Conservation (phyloP, 1,284 basidiomycete genomes). For the Moesziomyces sp. region DNA sequence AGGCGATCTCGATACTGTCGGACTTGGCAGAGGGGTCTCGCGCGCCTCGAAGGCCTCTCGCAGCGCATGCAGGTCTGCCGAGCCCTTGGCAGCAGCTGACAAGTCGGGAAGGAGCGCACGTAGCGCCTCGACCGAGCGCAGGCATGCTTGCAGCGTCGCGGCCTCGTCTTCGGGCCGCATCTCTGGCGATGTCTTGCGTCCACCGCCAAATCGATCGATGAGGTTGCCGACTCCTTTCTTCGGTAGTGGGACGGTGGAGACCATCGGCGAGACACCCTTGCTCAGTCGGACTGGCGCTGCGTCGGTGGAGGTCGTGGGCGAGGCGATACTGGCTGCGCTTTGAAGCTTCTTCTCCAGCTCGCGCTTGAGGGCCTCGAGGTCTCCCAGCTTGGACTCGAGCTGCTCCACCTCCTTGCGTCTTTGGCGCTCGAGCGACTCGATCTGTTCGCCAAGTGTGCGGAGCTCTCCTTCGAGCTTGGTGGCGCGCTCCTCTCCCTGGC, state of each 20-base stretch:
- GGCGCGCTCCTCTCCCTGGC: conserved; percentile 2
- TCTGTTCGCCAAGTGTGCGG: conserved; percentile 9
- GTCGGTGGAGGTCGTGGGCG: conserved; percentile 16
- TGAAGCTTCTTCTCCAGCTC: conserved; percentile 31
- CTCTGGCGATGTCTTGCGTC: conserved; percentile 21
- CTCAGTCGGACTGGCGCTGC: conserved; percentile 12
- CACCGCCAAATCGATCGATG: conserved; percentile 43
- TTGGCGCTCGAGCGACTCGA: conserved; percentile 13
- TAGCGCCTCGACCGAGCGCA: conserved; percentile 20
- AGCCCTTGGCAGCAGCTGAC: conserved; percentile 24
- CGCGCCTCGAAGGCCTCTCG: conserved; percentile 30
- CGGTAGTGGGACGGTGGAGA: conserved; percentile 10
- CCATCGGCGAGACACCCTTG: conserved; percentile 13
- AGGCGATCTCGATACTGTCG: conserved; percentile 8
- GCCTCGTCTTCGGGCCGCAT: conserved; percentile 25
- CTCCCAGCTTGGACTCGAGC: conserved; percentile 21
- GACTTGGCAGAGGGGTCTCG: conserved; percentile 1
- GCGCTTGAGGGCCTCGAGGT: conserved; percentile 13
- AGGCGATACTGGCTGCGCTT: conserved; percentile 9
- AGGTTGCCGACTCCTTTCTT: conserved; percentile 41
- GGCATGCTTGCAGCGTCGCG: conserved; percentile 21
- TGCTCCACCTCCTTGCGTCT: conserved; percentile 9
- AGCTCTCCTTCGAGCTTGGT: conserved; percentile 17
- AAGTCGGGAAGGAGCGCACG: conserved; percentile 37
- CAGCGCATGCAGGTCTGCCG: conserved; percentile 28